Base-by-base conservation (phyloP, 208 protist genomes). In the Leishmania aethiopica region DNA sequence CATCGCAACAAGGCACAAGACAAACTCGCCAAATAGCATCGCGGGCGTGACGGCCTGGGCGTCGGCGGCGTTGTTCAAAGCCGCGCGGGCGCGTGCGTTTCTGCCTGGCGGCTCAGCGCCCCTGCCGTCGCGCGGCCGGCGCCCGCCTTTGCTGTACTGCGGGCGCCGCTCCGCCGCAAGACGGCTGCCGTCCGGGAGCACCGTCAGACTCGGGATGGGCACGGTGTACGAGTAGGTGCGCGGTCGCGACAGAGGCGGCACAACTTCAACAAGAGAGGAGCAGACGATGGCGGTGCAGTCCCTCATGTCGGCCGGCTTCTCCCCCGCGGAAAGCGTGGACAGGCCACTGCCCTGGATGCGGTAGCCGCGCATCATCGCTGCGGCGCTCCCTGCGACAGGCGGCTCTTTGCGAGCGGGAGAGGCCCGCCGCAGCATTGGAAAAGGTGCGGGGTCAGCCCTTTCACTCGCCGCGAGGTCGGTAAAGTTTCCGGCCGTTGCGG, bases 161-260 rank as follows among this genome's bases (percentile, higher is more conserved):
- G 62, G 73, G 45, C 77, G 64, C 62, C 75, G 49, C 49, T 77
- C 67, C 37, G 47, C 45, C 11, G 76, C 67, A 15, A 87, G 66
- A 7, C 77, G 77, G 22, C 81, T 62, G 53, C 86, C 88, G 47
- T 93, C 80, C 1, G 87, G 82, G 47, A 82, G 76, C 6, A 79
- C 76, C 8, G 87, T 88, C 25, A 91, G 51, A 35, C 80, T 84
- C 22, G 85, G 85, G 22, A 96, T 91, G 32, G 74, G 57, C 17
- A 89, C 86, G 1, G 80, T 92, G 76, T 82, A 90, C 1, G 91
- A 90, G 84, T 96, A 96, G 35, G 87, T 93, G 73, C 89, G 88
- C 1, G 93, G 90, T 13, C 93, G 87, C 2, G 77, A 80, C 28
- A 85, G 81, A 66, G 86, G 83, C 1, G 91, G 90, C 28, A 64